Conservation (phyloP, 495 filamentous ascomycete species). For the Cercophora newfieldiana region DNA sequence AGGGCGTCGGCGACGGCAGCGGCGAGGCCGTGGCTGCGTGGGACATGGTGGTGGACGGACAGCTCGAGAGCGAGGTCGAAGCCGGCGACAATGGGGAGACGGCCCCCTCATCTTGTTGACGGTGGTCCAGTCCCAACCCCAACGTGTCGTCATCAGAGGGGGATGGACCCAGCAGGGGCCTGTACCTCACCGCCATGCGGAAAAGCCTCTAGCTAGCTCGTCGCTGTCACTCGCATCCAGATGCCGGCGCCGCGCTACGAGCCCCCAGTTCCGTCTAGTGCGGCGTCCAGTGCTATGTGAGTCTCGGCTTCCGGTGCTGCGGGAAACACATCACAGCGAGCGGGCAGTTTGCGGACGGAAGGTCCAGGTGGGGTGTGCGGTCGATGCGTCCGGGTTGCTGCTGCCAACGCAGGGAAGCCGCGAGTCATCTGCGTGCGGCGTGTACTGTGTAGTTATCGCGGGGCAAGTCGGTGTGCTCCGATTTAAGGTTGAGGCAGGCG, state of each 20-base stretch:
- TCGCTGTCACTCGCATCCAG: constrained; percentile 12
- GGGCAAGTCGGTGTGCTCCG: neutral
- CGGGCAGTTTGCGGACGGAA: neutral
- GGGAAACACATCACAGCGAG: neutral
- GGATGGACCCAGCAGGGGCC: constrained; percentile 5
- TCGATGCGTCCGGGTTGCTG: neutral
- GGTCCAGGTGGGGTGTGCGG: neutral
- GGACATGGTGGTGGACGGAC: constrained; percentile 14
- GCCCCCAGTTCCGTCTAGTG: neutral
- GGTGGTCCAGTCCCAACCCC: neutral
- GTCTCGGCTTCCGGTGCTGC: constrained; percentile 1
- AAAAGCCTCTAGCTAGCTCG: neutral
- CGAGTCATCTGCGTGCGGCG: neutral
- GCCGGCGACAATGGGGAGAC: constrained; percentile 22
- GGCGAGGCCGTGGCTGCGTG: constrained; percentile 19
- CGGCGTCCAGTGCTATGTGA: neutral
- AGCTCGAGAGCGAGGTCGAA: constrained; percentile 23
- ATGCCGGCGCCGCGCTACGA: constrained; percentile 1
- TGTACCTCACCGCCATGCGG: constrained; percentile 14
- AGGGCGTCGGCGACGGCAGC: constrained; percentile 20
- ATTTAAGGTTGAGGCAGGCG: neutral
- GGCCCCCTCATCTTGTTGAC: neutral
- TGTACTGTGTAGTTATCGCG: neutral
- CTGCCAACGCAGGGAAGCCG: neutral
- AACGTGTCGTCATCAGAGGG: constrained; percentile 18